Evolutionary conservation across 768 basidiomycete genomes (phyloP).

Genomic region (Leccinum longicurvipes): DNA sequence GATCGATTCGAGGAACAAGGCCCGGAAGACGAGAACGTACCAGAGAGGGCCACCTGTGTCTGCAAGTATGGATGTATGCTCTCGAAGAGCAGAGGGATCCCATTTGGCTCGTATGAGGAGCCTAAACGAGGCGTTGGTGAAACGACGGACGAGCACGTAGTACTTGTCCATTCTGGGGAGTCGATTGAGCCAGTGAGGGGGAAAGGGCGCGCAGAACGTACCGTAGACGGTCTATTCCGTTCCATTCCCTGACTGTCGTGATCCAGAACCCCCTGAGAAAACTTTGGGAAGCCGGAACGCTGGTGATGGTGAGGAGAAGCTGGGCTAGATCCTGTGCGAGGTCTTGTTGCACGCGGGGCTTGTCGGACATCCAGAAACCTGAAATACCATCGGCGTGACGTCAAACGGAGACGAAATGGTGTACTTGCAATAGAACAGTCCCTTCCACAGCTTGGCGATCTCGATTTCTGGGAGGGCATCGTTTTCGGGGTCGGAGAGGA

Average conservation of each 20-base stretch:
- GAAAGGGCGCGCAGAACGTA: constrained; percentile 33
- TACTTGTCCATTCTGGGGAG: constrained; percentile 89
- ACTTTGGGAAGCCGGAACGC: constrained; percentile 54
- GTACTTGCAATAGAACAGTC: constrained; percentile 87
- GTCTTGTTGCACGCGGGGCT: constrained; percentile 92
- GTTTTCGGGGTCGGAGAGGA: constrained; percentile 66
- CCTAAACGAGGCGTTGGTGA: constrained; percentile 81
- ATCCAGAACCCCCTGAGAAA: constrained; percentile 93
- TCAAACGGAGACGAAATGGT: background rate
- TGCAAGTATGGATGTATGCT: constrained; percentile 69
- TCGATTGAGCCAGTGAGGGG: background rate
- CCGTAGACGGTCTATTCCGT: constrained; percentile 87
- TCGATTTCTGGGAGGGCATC: constrained; percentile 66
- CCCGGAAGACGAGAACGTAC: constrained; percentile 39
- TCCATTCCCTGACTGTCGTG: constrained; percentile 89
- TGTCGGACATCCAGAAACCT: constrained; percentile 99
- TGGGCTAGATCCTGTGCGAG: constrained; percentile 84
- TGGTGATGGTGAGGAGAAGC: constrained; percentile 66
- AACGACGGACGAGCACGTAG: constrained; percentile 90
- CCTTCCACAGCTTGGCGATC: constrained; percentile 95
- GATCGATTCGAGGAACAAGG: background rate
- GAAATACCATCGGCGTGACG: background rate
- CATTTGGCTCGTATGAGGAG: constrained; percentile 71
- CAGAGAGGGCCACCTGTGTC: constrained; percentile 76
- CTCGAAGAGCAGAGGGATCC: constrained; percentile 50